phyloP scores from a whole-genome alignment of 495 filamentous ascomycete species.

The Talaromyces trachyspermus region DNA sequence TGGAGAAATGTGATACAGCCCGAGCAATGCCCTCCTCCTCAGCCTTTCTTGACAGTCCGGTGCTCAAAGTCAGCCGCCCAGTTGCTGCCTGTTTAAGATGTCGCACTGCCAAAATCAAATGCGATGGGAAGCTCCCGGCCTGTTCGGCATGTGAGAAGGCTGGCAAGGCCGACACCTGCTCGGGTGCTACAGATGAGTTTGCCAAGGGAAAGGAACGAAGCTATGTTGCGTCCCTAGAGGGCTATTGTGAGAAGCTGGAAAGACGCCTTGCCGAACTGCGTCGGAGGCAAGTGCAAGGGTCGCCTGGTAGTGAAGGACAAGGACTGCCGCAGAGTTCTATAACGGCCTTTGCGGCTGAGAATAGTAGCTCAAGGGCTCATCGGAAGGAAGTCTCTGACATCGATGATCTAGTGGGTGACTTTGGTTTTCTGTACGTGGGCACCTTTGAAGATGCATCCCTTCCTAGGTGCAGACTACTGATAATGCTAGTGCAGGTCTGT shows the following conservation, averaged over 20 bases:
- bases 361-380: slow-evolving; percentile 26
- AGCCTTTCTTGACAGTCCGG: slow-evolving; percentile 57
- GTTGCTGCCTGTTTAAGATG: slow-evolving; percentile 92
- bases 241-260: slow-evolving; percentile 78
- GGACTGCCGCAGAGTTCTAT: slow-evolving; percentile 51
- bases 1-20: slow-evolving; percentile 14
- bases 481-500: slow-evolving; percentile 53
- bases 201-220: slow-evolving; percentile 89
- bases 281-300: slow-evolving; percentile 51
- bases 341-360: slow-evolving; percentile 35
- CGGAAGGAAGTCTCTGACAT: slow-evolving; percentile 64
- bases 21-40: slow-evolving; percentile 22
- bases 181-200: slow-evolving; percentile 90
- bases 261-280: slow-evolving; percentile 53
- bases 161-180: slow-evolving; percentile 72
- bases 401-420: slow-evolving; percentile 72
- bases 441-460: slow-evolving; percentile 1
- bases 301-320: slow-evolving; percentile 41
- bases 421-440: slow-evolving; percentile 62
- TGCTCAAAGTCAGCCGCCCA: slow-evolving; percentile 82
- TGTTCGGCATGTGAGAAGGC: slow-evolving; percentile 89
- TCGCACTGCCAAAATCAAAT: slow-evolving; percentile 88
- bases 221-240: slow-evolving; percentile 88
- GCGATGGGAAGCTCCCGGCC: slow-evolving; percentile 88
- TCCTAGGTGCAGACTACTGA: slow-evolving; percentile 1